These are phyloP conservation scores for Colletotrichum lindemuthianum DNA, from an alignment of 2,329 filamentous ascomycete species.

Conservation along the genomic window DNA sequence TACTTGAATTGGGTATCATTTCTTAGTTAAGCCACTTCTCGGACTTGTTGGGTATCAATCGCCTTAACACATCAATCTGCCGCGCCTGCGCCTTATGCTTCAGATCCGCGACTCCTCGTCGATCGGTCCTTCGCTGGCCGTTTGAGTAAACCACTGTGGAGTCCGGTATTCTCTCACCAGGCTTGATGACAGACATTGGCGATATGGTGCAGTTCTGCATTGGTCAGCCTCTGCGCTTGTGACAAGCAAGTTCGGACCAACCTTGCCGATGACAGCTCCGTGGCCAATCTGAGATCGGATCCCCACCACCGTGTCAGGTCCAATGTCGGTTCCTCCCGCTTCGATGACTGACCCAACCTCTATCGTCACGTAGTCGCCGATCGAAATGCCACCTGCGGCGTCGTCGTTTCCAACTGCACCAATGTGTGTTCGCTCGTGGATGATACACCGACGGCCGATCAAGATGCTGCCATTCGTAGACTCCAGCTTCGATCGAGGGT, in stretches of 20 bases:
- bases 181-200: slow-evolving; percentile 67
- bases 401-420: slow-evolving; percentile 54
- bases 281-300: slow-evolving; percentile 68
- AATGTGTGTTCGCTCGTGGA: slow-evolving; percentile 75
- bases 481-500: slow-evolving; percentile 84
- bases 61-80: slow-evolving; percentile 74
- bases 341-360: slow-evolving; percentile 71
- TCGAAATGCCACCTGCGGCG: slow-evolving; percentile 59
- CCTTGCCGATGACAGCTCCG: slow-evolving; percentile 71
- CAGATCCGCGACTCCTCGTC: slow-evolving; percentile 68
- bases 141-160: slow-evolving; percentile 76
- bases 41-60: slow-evolving; percentile 71
- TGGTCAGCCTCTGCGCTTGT: slow-evolving; percentile 5
- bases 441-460: slow-evolving; percentile 82
- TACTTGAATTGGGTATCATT: slow-evolving; percentile 25
- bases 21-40: slow-evolving; percentile 32
- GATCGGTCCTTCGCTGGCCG: slow-evolving; percentile 67
- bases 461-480: slow-evolving; percentile 82
- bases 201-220: slow-evolving; percentile 75
- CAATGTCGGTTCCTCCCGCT: slow-evolving; percentile 69
- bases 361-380: slow-evolving; percentile 70
- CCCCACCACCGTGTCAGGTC: slow-evolving; percentile 69
- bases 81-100: slow-evolving; percentile 72
- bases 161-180: slow-evolving; percentile 69
- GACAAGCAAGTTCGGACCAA: slow-evolving; percentile 40